These are phyloP conservation scores for Lyophyllum semitale DNA, from an alignment of 768 basidiomycete genomes.

Conservation along the genomic window DNA sequence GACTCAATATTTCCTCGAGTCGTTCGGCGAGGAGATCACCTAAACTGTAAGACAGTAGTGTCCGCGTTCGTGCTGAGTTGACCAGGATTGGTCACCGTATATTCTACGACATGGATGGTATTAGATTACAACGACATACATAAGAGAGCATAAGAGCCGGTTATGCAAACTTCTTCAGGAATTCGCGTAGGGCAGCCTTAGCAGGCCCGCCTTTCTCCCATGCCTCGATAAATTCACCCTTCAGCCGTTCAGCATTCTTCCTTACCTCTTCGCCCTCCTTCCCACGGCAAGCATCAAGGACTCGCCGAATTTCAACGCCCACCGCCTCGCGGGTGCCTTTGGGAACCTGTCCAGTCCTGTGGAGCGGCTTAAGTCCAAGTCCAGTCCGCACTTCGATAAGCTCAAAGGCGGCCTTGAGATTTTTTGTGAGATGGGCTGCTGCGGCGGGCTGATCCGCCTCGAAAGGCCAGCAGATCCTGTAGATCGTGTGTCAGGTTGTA, in stretches of 20 bases:
- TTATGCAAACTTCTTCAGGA: slow-evolving; percentile 3
- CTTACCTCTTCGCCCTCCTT: slow-evolving; percentile 13
- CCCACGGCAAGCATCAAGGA: slow-evolving; percentile 9
- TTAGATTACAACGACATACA: too few species aligned
- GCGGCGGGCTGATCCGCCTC: slow-evolving; percentile 20
- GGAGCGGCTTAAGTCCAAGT: slow-evolving; percentile 12
- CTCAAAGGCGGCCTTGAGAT: slow-evolving; percentile 22
- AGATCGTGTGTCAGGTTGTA: neutral
- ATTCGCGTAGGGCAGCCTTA: slow-evolving; percentile 1
- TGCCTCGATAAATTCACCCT: slow-evolving; percentile 3
- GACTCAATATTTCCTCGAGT: too few species aligned
- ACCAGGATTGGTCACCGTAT: too few species aligned
- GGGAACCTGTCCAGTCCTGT: slow-evolving; percentile 8
- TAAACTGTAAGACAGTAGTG: too few species aligned
- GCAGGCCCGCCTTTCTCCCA: slow-evolving; percentile 12
- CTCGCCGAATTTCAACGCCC: slow-evolving; percentile 9
- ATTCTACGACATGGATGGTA: too few species aligned
- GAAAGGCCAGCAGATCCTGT: slow-evolving; percentile 25
- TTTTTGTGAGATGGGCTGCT: slow-evolving; percentile 14
- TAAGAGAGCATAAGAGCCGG: too few species aligned
- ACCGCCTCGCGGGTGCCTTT: slow-evolving; percentile 19
- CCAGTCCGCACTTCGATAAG: slow-evolving; percentile 22
- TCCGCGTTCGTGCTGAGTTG: too few species aligned
- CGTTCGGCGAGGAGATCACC: too few species aligned
- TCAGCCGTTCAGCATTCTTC: slow-evolving; percentile 11